Evolutionary conservation across 2,329 filamentous ascomycete species (phyloP), one percentile per base, ranked within the genome.

Genomic region (Penicillium janthinellum): DNA sequence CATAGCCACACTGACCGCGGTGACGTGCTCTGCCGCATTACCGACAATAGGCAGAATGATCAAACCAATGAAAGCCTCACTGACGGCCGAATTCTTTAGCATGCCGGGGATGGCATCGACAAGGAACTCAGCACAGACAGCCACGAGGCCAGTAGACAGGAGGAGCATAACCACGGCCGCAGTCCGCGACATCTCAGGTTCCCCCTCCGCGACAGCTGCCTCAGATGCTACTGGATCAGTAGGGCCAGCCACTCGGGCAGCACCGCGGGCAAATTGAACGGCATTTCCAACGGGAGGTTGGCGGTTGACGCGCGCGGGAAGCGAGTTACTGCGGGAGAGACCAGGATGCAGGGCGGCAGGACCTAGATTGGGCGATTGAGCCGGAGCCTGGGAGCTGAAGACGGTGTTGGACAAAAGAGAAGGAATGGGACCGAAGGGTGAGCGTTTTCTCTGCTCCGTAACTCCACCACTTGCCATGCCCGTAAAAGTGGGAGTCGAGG

Each of bases 31-130:
- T 14, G 90, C 90, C 2, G 90, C 90, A 68, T 93, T 93, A 41
- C 90, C 89, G n/a, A 92, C 90, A 67, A 93, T 92, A 8, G 90
- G 90, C 4, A 94, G 79, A 54, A 94, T 86, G 67, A 94, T 92
- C 11, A 93, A 82, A 68, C 90, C 90, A 62, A 93, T 88, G 64
- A 94, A 93, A 37, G 90, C 88, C 70, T 90, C 83, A 62, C 84
- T 89, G 60, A 93, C 79, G 12, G 76, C 77, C 14, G 85, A 86
- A 3, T 80, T 75, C 17, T 79, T 76, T 1, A 90, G 86, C 74
- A 93, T 86, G 5, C 81, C 82, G 54, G 90, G 85, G 65, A 93
- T 93, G 39, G 88, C 86, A 64, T 86, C 84, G 31, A 92, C 90
- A 76, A 93, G 86, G 77, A 89, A 91, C 73, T 93, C 90, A 51